phyloP scores from a whole-genome alignment of 2,329 filamentous ascomycete genomes.

The Arthrobotrys musiformis region DNA sequence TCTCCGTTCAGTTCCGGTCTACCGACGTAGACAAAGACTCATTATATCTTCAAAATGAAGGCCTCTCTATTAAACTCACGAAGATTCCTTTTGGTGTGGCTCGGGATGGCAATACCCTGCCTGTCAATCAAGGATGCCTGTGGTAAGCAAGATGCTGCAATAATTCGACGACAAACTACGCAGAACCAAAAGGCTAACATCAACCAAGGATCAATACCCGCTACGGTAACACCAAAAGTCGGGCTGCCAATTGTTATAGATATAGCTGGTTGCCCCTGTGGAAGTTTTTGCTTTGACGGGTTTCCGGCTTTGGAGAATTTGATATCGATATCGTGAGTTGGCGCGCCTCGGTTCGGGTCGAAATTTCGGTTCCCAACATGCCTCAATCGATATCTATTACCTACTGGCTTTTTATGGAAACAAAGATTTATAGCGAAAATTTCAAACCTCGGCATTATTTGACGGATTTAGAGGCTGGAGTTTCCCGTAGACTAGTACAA shows the following conservation, averaged over 20 bases:
- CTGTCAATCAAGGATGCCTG: conserved; percentile 51
- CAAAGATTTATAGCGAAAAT: background rate
- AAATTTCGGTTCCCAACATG: background rate
- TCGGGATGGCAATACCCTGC: conserved; percentile 28
- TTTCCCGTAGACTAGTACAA: background rate
- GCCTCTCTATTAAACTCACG: background rate
- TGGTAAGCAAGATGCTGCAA: conserved; percentile 21
- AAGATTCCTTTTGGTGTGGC: conserved; percentile 26
- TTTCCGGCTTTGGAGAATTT: conserved; percentile 20
- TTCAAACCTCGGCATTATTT: background rate
- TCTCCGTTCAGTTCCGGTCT: conserved; percentile 11
- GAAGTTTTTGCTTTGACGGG: conserved; percentile 31
- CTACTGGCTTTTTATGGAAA: background rate
- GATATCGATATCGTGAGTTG: conserved; percentile 28
- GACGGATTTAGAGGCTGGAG: background rate
- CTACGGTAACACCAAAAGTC: background rate
- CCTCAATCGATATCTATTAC: background rate
- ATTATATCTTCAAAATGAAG: background rate
- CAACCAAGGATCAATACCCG: conserved; percentile 32
- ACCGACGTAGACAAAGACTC: conserved; percentile 1
- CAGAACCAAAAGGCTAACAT: conserved; percentile 10
- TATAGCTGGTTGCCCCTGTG: conserved; percentile 38
- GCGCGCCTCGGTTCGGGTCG: conserved; percentile 11
- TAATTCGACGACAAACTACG: background rate
- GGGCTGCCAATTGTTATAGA: conserved; percentile 20